These are phyloP conservation scores for Leishmania tropica DNA, from an alignment of 208 protist genomes.

Conservation along the genomic window DNA sequence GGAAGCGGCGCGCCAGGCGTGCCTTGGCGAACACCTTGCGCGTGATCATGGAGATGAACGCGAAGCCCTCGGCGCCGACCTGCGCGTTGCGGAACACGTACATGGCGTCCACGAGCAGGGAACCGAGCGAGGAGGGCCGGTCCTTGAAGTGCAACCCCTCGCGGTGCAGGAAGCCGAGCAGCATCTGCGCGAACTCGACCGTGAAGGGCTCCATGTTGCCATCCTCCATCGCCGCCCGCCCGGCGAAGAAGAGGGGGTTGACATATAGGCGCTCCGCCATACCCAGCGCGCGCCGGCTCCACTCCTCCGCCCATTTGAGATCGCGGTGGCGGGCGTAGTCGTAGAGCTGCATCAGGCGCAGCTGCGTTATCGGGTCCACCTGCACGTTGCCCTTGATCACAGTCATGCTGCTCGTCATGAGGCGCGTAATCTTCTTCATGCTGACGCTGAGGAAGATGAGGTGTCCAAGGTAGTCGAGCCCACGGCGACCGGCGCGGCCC, in stretches of 20 bases:
- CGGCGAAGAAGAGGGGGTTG: conserved; percentile 87
- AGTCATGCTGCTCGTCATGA: conserved; percentile 92
- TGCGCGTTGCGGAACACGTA: conserved; percentile 81
- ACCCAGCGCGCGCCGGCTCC: conserved; percentile 45
- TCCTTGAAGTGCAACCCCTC: conserved; percentile 84
- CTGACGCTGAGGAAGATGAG: conserved; percentile 94
- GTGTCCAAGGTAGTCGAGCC: conserved; percentile 94
- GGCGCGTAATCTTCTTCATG: conserved; percentile 84
- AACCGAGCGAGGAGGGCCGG: conserved; percentile 79
- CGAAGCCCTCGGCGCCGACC: conserved; percentile 76
- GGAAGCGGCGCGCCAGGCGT: conserved; percentile 40
- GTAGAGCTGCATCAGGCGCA: conserved; percentile 86
- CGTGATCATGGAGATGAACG: conserved; percentile 81
- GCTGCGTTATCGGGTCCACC: conserved; percentile 82
- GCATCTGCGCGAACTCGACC: conserved; percentile 76
- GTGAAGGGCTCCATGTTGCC: conserved; percentile 83
- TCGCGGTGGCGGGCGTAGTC: conserved; percentile 70
- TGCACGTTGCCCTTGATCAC: conserved; percentile 93
- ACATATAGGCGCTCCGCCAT: conserved; percentile 79
- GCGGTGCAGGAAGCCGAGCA: conserved; percentile 76
- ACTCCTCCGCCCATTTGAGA: conserved; percentile 56
- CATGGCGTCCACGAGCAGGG: conserved; percentile 76
- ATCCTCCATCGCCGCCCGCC: conserved; percentile 54
- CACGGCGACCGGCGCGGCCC: conserved; percentile 96
- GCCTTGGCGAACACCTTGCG: conserved; percentile 65